These are phyloP conservation scores for Claviceps sp. DNA, from an alignment of 2,329 filamentous ascomycete genomes.

Conservation along the genomic window DNA sequence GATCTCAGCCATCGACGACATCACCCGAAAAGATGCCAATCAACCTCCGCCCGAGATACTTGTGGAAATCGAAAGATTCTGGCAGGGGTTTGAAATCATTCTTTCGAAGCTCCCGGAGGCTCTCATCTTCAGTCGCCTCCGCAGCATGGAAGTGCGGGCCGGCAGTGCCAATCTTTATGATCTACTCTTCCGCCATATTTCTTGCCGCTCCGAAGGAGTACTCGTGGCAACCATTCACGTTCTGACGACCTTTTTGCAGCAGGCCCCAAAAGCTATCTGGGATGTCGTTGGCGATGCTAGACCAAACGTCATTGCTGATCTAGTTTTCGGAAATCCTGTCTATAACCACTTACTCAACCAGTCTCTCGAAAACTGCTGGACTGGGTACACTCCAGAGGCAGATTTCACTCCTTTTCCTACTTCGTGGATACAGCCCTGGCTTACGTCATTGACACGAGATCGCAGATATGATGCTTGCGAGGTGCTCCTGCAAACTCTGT, in stretches of 20 bases:
- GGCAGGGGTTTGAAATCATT: slow-evolving; percentile 64
- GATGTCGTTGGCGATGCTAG: slow-evolving; percentile 72
- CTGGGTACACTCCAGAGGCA: slow-evolving; percentile 25
- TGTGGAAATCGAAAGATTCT: slow-evolving; percentile 54
- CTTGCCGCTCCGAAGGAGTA: slow-evolving; percentile 38
- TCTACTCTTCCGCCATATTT: slow-evolving; percentile 43
- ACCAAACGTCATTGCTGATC: slow-evolving; percentile 68
- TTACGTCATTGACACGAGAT: slow-evolving; percentile 61
- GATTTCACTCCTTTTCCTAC: slow-evolving; percentile 51
- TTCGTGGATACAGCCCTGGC: slow-evolving; percentile 66
- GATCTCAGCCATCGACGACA: slow-evolving; percentile 48
- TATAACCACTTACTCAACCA: slow-evolving; percentile 49
- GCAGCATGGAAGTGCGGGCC: slow-evolving; percentile 59
- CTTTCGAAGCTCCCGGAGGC: slow-evolving; percentile 59
- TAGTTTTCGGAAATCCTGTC: slow-evolving; percentile 61
- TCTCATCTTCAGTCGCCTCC: slow-evolving; percentile 64
- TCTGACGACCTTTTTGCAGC: slow-evolving; percentile 57
- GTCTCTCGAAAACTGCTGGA: slow-evolving; percentile 36
- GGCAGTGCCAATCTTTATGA: slow-evolving; percentile 50
- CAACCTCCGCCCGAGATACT: slow-evolving; percentile 21
- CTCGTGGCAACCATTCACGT: slow-evolving; percentile 58
- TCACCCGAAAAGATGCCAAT: slow-evolving; percentile 33
- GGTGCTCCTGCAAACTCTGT: slow-evolving; percentile 61
- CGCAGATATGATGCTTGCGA: slow-evolving; percentile 71
- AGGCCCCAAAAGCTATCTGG: slow-evolving; percentile 74